Base-by-base conservation (phyloP, 2,329 filamentous ascomycete genomes). In the Colletotrichum acutatum region DNA sequence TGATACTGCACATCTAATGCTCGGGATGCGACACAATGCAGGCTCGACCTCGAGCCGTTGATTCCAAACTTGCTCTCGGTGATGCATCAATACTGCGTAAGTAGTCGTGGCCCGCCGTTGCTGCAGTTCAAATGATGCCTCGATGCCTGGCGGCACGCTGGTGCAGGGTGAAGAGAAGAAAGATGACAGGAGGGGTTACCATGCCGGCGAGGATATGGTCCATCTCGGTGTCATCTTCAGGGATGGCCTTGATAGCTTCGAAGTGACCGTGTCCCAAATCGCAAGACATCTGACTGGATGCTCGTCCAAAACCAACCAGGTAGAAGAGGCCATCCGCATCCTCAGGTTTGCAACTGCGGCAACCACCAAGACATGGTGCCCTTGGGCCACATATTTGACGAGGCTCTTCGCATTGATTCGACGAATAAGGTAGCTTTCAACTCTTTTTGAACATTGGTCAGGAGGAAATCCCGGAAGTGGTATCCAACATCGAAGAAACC, bases 1-100 rank as follows among this genome's bases (percentile, higher is more conserved):
- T 88, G 86, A 77, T 90, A 91, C 53, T 89, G 88, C 0, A 89
- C 87, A 1, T 85, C 86, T 1, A 86, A 81, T 0, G 90, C 86
- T 16, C 85, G 87, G 0, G 85, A 85, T 0, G 90, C 92, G 71
- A 93, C 83, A 19, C 90, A 90, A 78, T 93, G 90, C 83, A 87
- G 93, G 42, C 87, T 89, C 0, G 87, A 87, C 0, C 85, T 85
- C 22, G 92, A 82, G 0, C 84, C 91, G 5, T 92, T 89, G 63
- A 93, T 86, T 77, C 93, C 90, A 76, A 90, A 92, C 64, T 90
- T 92, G 1, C 90, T 89, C 76, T 93, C 93, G 19, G 42, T 11
- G 42, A 49, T 49, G 42, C 8, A n/a, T 49, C 16, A 49, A 42
- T 42, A 42, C 32, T 42, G 37, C 37, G 8, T 19, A 7, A 42